Base-by-base conservation (phyloP, 352 stramenopile species). In the Phytophthora rubi region DNA sequence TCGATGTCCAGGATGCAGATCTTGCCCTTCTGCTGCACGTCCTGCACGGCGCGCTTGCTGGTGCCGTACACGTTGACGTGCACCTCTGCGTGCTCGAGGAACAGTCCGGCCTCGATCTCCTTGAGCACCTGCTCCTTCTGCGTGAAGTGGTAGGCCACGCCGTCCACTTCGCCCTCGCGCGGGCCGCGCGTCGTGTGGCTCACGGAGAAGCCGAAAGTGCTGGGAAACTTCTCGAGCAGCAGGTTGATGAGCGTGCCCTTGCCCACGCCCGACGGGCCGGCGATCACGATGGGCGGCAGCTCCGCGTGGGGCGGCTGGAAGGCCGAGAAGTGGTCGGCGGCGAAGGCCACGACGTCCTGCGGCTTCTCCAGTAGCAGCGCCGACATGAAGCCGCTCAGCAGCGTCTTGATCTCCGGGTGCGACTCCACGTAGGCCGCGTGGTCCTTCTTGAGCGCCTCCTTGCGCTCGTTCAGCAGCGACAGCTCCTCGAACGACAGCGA, bases 1-100 rank as follows among this genome's bases (percentile, higher is more conserved):
- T 99, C 98, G 63, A 99, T 99, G 81, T 99, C 98, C 37, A 99
- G 70, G 59, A 99, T 97, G 80, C 97, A 99, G 65, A 99, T 97
- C 82, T 99, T 98, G 51, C 92, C 89, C 70, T 96, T 75, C 33
- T 92, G 81, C 71, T 97, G 88, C 42, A 99, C 97, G 63, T 89
- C 85, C 77, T 97, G 75, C 26, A 99, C 96, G 18, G 94, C 85
- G 47, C 80, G 81, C 65, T 98, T 95, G 77, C 92, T 98, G 55
- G 97, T 99, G 72, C 97, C 97, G 76, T 99, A 99, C 64, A 98
- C 93, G 75, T 99, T 99, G 62, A 94, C 96, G 78, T 99, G 97
- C 33, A 99, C 98, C 62, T 98, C 71, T 3, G 97, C 98, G 75
- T 98, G 94, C 75, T 99, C 98, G 45, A 99, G 75, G 81, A 99